These are phyloP conservation scores for Sugiyamaella valdiviana DNA, from an alignment of 805 yeast genomes.

Conservation along the genomic window DNA sequence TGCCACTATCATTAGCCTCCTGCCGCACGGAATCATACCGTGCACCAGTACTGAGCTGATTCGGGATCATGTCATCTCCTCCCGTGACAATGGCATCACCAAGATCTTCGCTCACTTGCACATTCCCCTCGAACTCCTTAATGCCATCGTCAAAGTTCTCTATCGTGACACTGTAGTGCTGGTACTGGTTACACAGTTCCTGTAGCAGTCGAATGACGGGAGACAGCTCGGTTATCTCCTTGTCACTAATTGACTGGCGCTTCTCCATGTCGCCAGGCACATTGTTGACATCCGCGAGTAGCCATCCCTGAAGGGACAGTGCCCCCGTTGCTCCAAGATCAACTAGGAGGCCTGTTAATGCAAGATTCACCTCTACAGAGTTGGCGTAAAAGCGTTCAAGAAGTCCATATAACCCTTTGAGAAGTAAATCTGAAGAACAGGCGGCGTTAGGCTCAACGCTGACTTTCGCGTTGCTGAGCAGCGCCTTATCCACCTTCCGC, in stretches of 20 bases:
- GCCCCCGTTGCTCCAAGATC: constrained; percentile 24
- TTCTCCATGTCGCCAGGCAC: not conserved
- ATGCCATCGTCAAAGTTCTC: constrained; percentile 11
- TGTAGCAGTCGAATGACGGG: constrained; percentile 5
- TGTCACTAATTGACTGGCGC: not conserved
- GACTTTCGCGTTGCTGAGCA: not conserved
- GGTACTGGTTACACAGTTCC: constrained; percentile 13
- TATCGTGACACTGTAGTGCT: constrained; percentile 9
- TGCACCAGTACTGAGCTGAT: not conserved
- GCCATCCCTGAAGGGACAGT: constrained; percentile 21
- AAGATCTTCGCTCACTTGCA: constrained; percentile 13
- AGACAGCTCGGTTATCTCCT: not conserved
- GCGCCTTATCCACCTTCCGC: constrained; percentile 2
- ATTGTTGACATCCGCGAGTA: constrained; percentile 15
- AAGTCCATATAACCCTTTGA: constrained; percentile 1
- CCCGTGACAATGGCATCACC: constrained; percentile 16
- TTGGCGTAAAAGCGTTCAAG: constrained; percentile 21
- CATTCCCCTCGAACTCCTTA: constrained; percentile 6
- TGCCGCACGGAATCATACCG: too few species aligned
- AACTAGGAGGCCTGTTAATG: constrained; percentile 21
- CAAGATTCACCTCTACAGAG: constrained; percentile 25
- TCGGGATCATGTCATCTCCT: not conserved
- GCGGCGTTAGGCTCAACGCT: constrained; percentile 2
- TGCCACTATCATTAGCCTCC: not conserved
- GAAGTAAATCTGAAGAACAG: constrained; percentile 6